phyloP scores from a whole-genome alignment of 2,329 filamentous ascomycete genomes.

The Calycina marina region DNA sequence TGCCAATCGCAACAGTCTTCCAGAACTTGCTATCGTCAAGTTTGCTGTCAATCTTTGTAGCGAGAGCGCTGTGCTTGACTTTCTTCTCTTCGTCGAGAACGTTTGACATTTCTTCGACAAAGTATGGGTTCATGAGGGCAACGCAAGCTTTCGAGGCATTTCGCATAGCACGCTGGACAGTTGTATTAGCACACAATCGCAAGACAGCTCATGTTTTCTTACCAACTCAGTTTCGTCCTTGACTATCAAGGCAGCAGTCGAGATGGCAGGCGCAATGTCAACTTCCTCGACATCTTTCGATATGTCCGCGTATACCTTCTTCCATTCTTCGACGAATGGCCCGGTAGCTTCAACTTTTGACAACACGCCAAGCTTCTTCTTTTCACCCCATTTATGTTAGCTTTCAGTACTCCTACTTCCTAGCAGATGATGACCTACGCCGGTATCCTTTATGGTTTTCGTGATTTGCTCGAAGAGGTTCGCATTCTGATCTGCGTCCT shows the following conservation, averaged over 20 bases:
- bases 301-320: conserved; percentile 61
- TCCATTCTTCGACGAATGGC: conserved; percentile 94
- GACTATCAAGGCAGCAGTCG: conserved; percentile 69
- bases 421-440: conserved; percentile 41
- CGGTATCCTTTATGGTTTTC: conserved; percentile 74
- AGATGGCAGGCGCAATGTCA: conserved; percentile 72
- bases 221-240: conserved; percentile 90
- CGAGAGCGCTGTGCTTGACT: conserved; percentile 74
- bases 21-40: conserved; percentile 92
- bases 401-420: background rate
- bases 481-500: conserved; percentile 81
- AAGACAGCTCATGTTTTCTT: no score
- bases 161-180: conserved; percentile 62
- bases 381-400: conserved; percentile 8
- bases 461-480: conserved; percentile 77
- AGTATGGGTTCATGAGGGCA: conserved; percentile 88
- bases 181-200: conserved; percentile 2
- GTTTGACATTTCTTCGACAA: conserved; percentile 95
- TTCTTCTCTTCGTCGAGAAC: conserved; percentile 95
- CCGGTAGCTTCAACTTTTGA: conserved; percentile 74
- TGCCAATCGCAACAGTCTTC: conserved; percentile 58
- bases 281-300: conserved; percentile 80
- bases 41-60: conserved; percentile 80
- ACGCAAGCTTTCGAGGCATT: conserved; percentile 90
- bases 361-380: conserved; percentile 84